phyloP scores from a whole-genome alignment of 2,329 filamentous ascomycete genomes.

The Scedosporium apiospermum region DNA sequence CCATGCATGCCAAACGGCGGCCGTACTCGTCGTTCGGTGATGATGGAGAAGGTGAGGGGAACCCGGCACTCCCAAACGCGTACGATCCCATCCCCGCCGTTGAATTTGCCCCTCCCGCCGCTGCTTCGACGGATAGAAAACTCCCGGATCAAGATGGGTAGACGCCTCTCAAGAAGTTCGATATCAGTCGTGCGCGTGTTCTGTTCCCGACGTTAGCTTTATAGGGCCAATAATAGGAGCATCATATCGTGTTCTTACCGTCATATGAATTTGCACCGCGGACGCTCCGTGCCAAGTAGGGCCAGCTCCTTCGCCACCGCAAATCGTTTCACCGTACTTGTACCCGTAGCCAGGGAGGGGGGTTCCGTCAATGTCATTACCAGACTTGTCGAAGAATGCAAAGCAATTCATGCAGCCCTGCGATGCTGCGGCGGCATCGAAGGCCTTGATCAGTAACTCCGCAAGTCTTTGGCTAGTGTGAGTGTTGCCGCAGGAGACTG shows the following conservation, averaged over 20 bases:
- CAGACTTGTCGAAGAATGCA: conserved; percentile 58
- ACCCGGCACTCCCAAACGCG: conserved; percentile 75
- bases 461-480: conserved; percentile 73
- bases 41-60: conserved; percentile 67
- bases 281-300: conserved; percentile 63
- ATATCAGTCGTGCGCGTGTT: conserved; percentile 77
- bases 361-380: conserved; percentile 29
- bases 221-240: too few species aligned
- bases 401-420: conserved; percentile 81
- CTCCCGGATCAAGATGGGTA: conserved; percentile 57
- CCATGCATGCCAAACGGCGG: conserved; percentile 67
- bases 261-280: conserved; percentile 79
- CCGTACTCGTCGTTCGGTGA: conserved; percentile 68
- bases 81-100: conserved; percentile 67
- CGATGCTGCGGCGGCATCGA: conserved; percentile 66
- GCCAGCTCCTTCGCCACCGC: conserved; percentile 66
- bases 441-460: conserved; percentile 73
- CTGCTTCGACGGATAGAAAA: conserved; percentile 57
- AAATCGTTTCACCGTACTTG: conserved; percentile 81
- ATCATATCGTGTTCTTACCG: conserved; percentile 18
- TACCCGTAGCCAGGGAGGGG: conserved; percentile 42
- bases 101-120: conserved; percentile 55
- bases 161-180: conserved; percentile 69
- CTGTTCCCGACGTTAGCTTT: too few species aligned
- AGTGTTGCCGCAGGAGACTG: conserved; percentile 77